Evolutionary conservation across 2,329 filamentous ascomycete genomes (phyloP).

Genomic region (Phialocephala subalpina): DNA sequence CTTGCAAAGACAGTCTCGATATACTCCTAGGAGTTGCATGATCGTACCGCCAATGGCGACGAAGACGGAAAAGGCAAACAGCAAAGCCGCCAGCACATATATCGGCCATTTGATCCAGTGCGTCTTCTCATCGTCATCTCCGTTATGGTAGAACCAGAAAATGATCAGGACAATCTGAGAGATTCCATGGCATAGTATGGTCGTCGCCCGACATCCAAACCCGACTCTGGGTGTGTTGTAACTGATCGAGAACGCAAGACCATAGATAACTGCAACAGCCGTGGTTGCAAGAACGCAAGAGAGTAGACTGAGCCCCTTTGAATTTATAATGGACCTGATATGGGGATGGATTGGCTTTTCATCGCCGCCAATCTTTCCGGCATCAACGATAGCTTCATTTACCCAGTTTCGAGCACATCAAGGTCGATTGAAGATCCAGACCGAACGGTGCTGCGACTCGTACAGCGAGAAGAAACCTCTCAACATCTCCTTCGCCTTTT

Average conservation of each 20-base stretch:
- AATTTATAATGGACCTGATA: constrained; percentile 12
- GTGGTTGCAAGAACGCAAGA: constrained; percentile 12
- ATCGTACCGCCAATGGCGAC: constrained; percentile 18
- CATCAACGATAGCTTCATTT: constrained; percentile 2
- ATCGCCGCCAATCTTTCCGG: neutral
- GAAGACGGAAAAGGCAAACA: constrained; percentile 11
- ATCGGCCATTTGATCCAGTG: constrained; percentile 7
- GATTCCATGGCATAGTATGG: constrained; percentile 5
- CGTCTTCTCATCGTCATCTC: neutral
- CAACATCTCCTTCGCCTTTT: neutral
- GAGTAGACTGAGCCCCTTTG: neutral
- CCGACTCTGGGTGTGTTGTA: constrained; percentile 20
- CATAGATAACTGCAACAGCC: constrained; percentile 10
- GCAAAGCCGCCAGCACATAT: constrained; percentile 4
- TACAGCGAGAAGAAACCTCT: constrained; percentile 9
- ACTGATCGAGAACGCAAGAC: constrained; percentile 10
- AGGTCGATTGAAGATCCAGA: constrained; percentile 15
- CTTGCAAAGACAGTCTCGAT: constrained; percentile 22
- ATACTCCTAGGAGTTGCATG: constrained; percentile 20
- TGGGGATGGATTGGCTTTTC: constrained; percentile 1
- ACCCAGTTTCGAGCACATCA: constrained; percentile 13
- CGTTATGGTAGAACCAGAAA: constrained; percentile 17
- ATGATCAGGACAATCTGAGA: constrained; percentile 17
- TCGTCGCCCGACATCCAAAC: constrained; percentile 16
- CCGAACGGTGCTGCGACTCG: constrained; percentile 12